phyloP scores from a whole-genome alignment of 2,329 filamentous ascomycete genomes.

The Tolypocladium tundrense region DNA sequence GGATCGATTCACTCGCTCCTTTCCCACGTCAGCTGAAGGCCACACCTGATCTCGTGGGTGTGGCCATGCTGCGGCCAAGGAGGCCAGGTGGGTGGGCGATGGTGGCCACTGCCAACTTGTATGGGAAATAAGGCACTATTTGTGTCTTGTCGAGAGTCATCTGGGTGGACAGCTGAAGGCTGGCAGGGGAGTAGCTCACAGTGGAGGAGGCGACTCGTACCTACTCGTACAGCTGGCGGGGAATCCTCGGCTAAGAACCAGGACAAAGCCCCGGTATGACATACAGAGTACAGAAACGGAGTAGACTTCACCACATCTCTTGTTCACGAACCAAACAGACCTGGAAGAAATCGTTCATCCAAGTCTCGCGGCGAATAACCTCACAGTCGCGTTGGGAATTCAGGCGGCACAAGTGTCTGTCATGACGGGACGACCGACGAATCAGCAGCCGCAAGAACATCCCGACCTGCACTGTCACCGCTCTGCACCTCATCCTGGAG shows the following conservation, averaged over 20 bases:
- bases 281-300: not conserved
- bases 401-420: not conserved
- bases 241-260: not conserved
- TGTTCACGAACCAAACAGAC: not conserved
- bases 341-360: not conserved
- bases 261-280: not conserved
- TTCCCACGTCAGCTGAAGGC: not conserved
- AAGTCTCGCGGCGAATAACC: not conserved
- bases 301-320: not conserved
- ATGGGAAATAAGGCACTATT: not conserved
- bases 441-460: not conserved
- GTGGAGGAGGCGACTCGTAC: not conserved
- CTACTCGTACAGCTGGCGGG: not conserved
- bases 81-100: not conserved
- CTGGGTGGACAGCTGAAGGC: not conserved
- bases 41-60: not conserved
- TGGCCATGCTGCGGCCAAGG: not conserved
- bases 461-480: not conserved
- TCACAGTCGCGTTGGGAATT: not conserved
- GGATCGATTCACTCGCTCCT: not conserved
- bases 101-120: not conserved
- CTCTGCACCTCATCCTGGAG: not conserved
- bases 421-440: not conserved
- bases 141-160: not conserved
- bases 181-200: not conserved